A percentile compares a stretch with the other conserved stretches of the same genome.
Evolutionary conservation across 176 grass and related monocot species (phyloP).

Genomic region (Tillandsia leiboldiana): DNA sequence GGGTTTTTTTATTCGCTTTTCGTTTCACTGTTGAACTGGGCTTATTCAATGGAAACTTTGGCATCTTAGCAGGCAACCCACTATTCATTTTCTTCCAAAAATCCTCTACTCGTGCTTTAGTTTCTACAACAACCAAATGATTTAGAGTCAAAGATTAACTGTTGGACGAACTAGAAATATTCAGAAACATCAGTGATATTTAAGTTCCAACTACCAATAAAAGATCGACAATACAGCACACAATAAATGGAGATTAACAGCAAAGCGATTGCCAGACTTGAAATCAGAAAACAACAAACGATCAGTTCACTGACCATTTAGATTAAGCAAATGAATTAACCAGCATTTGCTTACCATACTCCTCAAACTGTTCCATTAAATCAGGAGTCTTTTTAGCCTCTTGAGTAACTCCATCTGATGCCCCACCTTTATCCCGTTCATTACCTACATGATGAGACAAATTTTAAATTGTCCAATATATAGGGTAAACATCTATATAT

Average conservation of each 20-base stretch:
- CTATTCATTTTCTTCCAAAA: constrained; percentile 96
- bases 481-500: background rate
- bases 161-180: background rate
- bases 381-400: background rate
- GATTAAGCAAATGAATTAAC: background rate
- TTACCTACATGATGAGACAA: background rate
- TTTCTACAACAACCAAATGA: constrained; percentile 30
- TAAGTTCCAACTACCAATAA: background rate
- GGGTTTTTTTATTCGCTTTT: constrained; percentile 42
- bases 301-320: background rate
- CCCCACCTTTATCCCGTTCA: background rate
- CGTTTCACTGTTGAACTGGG: constrained; percentile 35
- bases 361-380: constrained; percentile 9
- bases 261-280: background rate
- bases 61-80: constrained; percentile 51
- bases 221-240: background rate
- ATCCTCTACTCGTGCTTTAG: constrained; percentile 73
- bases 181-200: background rate
- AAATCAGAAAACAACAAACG: background rate
- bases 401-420: background rate
- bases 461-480: background rate
- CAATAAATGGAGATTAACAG: background rate
- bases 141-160: background rate
- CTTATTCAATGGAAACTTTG: constrained; percentile 47
- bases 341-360: constrained; percentile 4